Conservation (phyloP, 352 stramenopile genomes). For the Phytophthora macrochlamydospora region DNA sequence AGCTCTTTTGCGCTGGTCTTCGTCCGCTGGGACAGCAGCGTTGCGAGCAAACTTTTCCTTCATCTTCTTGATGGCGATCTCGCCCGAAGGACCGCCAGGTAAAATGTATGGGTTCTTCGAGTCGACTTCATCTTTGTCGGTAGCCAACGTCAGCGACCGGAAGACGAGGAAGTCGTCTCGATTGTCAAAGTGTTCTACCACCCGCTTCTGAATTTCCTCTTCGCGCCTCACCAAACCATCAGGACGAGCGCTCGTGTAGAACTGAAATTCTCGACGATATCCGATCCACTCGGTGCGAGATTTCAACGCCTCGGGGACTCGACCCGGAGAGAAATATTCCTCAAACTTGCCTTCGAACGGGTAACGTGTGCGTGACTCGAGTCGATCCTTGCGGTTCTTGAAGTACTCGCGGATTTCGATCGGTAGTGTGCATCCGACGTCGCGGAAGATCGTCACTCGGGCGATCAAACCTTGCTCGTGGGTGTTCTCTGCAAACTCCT, state of each 20-base stretch:
- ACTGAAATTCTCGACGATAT: constrained; percentile 87
- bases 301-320: constrained; percentile 77
- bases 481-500: constrained; percentile 91
- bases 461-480: constrained; percentile 90
- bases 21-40: constrained; percentile 45
- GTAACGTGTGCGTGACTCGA: constrained; percentile 76
- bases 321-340: constrained; percentile 77
- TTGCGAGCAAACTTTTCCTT: constrained; percentile 92
- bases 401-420: constrained; percentile 93
- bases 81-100: constrained; percentile 66
- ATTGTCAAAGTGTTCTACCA: constrained; percentile 85
- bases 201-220: constrained; percentile 90
- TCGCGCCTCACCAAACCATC: constrained; percentile 88
- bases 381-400: constrained; percentile 90
- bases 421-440: constrained; percentile 76
- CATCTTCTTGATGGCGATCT: constrained; percentile 93
- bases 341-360: constrained; percentile 89
- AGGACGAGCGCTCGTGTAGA: constrained; percentile 90
- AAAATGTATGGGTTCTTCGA: constrained; percentile 82
- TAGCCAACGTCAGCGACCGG: constrained; percentile 78
- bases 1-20: constrained; percentile 89
- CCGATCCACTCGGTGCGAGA: constrained; percentile 88
- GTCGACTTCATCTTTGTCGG: constrained; percentile 79
- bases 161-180: constrained; percentile 88
- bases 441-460: constrained; percentile 86